These are phyloP conservation scores for Thraustotheca clavata DNA, from an alignment of 352 stramenopile genomes.

Conservation along the genomic window DNA sequence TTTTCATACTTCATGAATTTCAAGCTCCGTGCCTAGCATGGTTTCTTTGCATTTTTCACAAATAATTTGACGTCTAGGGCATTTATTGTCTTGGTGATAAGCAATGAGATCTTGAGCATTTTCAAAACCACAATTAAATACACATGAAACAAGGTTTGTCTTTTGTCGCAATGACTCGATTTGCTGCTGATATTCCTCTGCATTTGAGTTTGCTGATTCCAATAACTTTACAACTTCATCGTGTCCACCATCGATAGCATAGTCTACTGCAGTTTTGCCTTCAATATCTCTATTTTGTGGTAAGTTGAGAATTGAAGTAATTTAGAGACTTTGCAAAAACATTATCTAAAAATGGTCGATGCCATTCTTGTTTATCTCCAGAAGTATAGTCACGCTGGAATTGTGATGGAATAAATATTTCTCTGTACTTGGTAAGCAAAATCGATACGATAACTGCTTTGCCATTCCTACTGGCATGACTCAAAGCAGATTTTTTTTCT, in stretches of 20 bases:
- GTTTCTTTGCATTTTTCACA: constrained; percentile 40
- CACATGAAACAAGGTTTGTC: constrained; percentile 35
- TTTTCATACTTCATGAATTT: constrained; percentile 32
- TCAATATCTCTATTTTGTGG: constrained; percentile 22
- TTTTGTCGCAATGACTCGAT: constrained; percentile 39
- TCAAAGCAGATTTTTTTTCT: constrained; percentile 57
- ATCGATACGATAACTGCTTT: constrained; percentile 46
- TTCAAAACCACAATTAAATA: constrained; percentile 39
- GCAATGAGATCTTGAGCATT: constrained; percentile 45
- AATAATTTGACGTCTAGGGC: constrained; percentile 34
- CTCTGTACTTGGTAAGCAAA: constrained; percentile 37
- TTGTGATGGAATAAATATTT: constrained; percentile 12
- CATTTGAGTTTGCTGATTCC: constrained; percentile 29
- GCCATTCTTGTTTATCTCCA: constrained; percentile 36
- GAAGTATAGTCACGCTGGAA: constrained; percentile 24
- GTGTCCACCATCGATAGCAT: not conserved
- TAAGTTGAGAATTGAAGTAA: constrained; percentile 20
- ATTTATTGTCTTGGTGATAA: constrained; percentile 52
- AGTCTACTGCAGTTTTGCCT: not conserved
- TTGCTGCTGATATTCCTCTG: constrained; percentile 41
- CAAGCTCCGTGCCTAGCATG: constrained; percentile 27
- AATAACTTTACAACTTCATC: constrained; percentile 33
- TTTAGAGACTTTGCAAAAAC: constrained; percentile 28
- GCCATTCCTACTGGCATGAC: constrained; percentile 51
- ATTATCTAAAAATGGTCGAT: constrained; percentile 36